Evolutionary conservation across 2,329 filamentous ascomycete genomes (phyloP).

Genomic region (Aspergillus costaricaensis): DNA sequence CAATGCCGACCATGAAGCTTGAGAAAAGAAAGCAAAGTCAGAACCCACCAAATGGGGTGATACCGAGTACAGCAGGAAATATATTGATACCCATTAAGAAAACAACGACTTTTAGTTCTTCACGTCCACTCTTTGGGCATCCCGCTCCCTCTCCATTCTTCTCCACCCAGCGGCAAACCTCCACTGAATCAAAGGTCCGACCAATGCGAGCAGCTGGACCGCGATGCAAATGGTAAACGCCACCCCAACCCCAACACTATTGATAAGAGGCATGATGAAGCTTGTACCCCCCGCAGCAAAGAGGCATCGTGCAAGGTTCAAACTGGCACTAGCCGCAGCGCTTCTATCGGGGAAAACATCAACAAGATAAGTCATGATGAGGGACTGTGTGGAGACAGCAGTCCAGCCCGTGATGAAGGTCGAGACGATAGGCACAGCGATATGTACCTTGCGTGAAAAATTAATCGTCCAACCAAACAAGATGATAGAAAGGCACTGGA

Average conservation of each 20-base stretch:
- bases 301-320: conserved; percentile 57
- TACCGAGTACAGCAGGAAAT: too few relatives aligned
- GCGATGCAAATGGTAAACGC: conserved; percentile 51
- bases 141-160: background rate
- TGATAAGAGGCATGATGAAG: conserved; percentile 53
- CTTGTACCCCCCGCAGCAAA: conserved; percentile 56
- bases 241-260: conserved; percentile 48
- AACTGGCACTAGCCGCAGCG: conserved; percentile 55
- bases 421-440: conserved; percentile 53
- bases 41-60: too few relatives aligned
- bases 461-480: conserved; percentile 58
- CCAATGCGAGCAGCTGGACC: conserved; percentile 49
- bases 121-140: too few relatives aligned
- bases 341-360: conserved; percentile 55
- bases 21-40: too few relatives aligned
- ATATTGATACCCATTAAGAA: too few relatives aligned
- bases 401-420: conserved; percentile 58
- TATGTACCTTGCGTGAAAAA: conserved; percentile 43
- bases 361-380: conserved; percentile 56
- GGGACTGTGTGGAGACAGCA: conserved; percentile 51
- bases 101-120: too few relatives aligned
- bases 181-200: conserved; percentile 50
- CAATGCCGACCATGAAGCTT: too few relatives aligned
- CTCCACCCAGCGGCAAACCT: conserved; percentile 45
- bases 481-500: conserved; percentile 52